Percentiles rank a stretch among this genome's conserved stretches.
phyloP scores from a whole-genome alignment of 2,329 filamentous ascomycete species.

The Grosmannia clavigera region DNA sequence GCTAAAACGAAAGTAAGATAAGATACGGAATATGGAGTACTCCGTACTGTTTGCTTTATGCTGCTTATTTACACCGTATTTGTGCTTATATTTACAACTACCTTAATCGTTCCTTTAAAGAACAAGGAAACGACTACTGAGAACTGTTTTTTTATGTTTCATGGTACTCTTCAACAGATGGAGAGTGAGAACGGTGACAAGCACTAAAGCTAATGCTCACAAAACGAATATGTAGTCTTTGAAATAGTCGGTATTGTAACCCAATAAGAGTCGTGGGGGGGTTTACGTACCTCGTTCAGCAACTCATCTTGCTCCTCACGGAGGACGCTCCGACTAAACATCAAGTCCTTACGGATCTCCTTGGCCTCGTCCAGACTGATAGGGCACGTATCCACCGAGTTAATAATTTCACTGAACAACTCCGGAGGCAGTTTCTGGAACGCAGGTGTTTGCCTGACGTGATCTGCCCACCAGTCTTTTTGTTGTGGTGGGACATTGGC shows the following conservation, averaged over 20 bases:
- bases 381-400: conserved; percentile 14
- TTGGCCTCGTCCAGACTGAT: conserved; percentile 16
- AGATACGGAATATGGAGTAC: too few species aligned
- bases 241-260: background rate
- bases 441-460: background rate
- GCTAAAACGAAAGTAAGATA: too few species aligned
- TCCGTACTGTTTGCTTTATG: too few species aligned
- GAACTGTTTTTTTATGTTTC: background rate
- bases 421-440: conserved; percentile 14
- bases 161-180: background rate
- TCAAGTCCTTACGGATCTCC: conserved; percentile 12
- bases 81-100: too few species aligned
- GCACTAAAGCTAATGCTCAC: background rate
- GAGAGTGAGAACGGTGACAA: background rate
- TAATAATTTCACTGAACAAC: conserved; percentile 15
- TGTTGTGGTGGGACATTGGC: conserved; percentile 27
- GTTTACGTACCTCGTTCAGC: background rate
- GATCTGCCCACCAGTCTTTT: conserved; percentile 22
- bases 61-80: too few species aligned
- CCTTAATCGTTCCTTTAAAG: too few species aligned
- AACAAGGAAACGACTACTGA: too few species aligned
- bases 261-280: too few species aligned
- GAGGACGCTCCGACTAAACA: conserved; percentile 11
- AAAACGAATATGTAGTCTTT: background rate
- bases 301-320: background rate